Percentiles rank a stretch among this genome's conserved stretches.
phyloP scores from a whole-genome alignment of 2,329 filamentous ascomycete species.

The Claviceps pazoutovae region DNA sequence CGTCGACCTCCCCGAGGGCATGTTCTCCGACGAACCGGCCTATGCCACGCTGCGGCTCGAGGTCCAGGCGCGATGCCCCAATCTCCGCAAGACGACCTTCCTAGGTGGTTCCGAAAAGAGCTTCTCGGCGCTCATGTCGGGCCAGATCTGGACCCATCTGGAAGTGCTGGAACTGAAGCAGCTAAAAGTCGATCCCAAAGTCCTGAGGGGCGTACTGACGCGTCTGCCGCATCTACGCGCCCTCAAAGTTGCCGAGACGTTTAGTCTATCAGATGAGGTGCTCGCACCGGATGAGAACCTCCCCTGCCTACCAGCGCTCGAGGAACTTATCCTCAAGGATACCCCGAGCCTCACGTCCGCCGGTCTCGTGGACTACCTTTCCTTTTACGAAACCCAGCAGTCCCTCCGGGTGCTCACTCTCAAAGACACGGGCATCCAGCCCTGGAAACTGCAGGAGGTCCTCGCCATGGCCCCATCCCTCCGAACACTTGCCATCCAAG shows the following conservation, averaged over 20 bases:
- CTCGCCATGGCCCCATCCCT: slow-evolving; percentile 44
- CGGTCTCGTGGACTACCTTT: slow-evolving; percentile 58
- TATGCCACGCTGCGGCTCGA: slow-evolving; percentile 70
- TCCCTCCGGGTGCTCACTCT: slow-evolving; percentile 56
- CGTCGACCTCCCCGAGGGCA: slow-evolving; percentile 78
- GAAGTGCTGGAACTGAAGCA: slow-evolving; percentile 59
- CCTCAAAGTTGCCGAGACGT: slow-evolving; percentile 57
- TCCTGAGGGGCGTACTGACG: slow-evolving; percentile 57
- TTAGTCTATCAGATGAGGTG: slow-evolving; percentile 62
- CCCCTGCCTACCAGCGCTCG: slow-evolving; percentile 60
- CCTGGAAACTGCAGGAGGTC: slow-evolving; percentile 45
- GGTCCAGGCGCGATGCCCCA: slow-evolving; percentile 67
- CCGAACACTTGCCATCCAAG: slow-evolving; percentile 40
- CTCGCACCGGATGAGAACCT: slow-evolving; percentile 52
- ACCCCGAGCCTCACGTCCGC: slow-evolving; percentile 56
- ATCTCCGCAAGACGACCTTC: slow-evolving; percentile 84
- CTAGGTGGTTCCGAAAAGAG: slow-evolving; percentile 62
- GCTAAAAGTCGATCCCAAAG: slow-evolving; percentile 54
- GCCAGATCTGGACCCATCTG: slow-evolving; percentile 53
- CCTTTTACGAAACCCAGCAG: slow-evolving; percentile 41
- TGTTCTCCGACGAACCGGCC: slow-evolving; percentile 66
- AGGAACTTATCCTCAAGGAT: slow-evolving; percentile 59
- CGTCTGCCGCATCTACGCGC: slow-evolving; percentile 55
- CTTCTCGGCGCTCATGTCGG: slow-evolving; percentile 54
- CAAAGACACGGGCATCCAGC: slow-evolving; percentile 55